phyloP scores from a whole-genome alignment of 352 stramenopile species.

The Phytophthora syringae region DNA sequence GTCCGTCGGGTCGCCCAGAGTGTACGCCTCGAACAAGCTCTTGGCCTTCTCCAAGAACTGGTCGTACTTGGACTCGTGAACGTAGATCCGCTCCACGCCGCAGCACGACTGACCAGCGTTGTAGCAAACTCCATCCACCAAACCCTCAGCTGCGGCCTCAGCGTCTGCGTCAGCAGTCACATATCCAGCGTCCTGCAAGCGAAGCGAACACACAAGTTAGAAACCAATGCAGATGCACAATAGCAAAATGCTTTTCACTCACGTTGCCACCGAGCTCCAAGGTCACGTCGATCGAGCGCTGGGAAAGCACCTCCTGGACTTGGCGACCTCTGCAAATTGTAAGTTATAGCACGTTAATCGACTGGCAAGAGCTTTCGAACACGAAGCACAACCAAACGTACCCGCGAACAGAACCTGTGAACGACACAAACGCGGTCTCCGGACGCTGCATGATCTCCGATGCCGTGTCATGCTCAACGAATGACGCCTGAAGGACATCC shows the following conservation, averaged over 20 bases:
- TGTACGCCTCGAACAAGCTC: slow-evolving; percentile 71
- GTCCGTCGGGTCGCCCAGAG: slow-evolving; percentile 68
- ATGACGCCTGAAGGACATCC: slow-evolving; percentile 68
- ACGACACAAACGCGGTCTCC: slow-evolving; percentile 81
- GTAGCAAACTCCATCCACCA: slow-evolving; percentile 86
- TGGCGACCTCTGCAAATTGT: slow-evolving; percentile 55
- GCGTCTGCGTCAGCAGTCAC: slow-evolving; percentile 75
- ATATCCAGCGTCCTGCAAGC: slow-evolving; percentile 71
- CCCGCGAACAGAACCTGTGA: slow-evolving; percentile 84
- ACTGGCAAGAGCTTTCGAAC: background rate
- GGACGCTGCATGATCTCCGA: slow-evolving; percentile 72
- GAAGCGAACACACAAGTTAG: slow-evolving; percentile 6
- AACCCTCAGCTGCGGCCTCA: slow-evolving; percentile 61
- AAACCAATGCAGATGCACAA: background rate
- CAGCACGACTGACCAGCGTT: slow-evolving; percentile 89
- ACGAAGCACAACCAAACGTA: slow-evolving; percentile 30
- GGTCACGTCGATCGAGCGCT: slow-evolving; percentile 79
- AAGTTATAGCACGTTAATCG: slow-evolving; percentile 11
- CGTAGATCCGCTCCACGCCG: slow-evolving; percentile 85
- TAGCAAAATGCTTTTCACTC: slow-evolving; percentile 12
- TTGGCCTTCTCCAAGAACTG: slow-evolving; percentile 73
- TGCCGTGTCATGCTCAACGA: slow-evolving; percentile 70
- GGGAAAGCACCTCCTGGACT: slow-evolving; percentile 62
- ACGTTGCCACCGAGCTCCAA: slow-evolving; percentile 88
- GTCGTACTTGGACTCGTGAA: slow-evolving; percentile 85